These are phyloP conservation scores for Lepidium africanum DNA, from an alignment of 345 rosid genomes.

Conservation along the genomic window DNA sequence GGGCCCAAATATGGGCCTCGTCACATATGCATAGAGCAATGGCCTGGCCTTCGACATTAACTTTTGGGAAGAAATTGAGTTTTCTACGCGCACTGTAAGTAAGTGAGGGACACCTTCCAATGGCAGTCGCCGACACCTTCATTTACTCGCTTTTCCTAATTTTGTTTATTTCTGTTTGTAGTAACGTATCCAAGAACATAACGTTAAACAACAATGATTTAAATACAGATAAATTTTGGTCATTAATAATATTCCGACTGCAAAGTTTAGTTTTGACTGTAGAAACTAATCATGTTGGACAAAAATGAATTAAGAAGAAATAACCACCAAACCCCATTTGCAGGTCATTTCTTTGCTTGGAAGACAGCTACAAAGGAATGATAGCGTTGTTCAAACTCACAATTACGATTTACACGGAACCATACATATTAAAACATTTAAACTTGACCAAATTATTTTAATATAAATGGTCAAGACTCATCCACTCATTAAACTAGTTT, in stretches of 20 bases:
- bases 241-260: no score
- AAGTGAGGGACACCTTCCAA: slow-evolving; percentile 1
- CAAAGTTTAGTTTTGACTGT: no score
- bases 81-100: background rate
- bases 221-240: no score
- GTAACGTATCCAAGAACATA: background rate
- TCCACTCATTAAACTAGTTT: no score
- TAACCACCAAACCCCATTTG: slow-evolving; percentile 6
- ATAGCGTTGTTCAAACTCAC: slow-evolving; percentile 1
- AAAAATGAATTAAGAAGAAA: background rate
- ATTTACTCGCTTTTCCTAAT: background rate
- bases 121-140: slow-evolving; percentile 20
- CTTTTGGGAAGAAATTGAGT: background rate
- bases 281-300: background rate
- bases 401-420: background rate
- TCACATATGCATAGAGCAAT: background rate
- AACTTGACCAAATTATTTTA: background rate
- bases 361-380: slow-evolving; percentile 17
- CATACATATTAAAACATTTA: background rate
- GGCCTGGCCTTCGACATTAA: background rate
- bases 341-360: slow-evolving; percentile 22
- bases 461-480: no score
- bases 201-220: no score
- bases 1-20: slow-evolving; percentile 14
- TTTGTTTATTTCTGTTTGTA: background rate